These are phyloP conservation scores for Coleophoma cylindrospora DNA, from an alignment of 2,329 filamentous ascomycete species.

Conservation along the genomic window DNA sequence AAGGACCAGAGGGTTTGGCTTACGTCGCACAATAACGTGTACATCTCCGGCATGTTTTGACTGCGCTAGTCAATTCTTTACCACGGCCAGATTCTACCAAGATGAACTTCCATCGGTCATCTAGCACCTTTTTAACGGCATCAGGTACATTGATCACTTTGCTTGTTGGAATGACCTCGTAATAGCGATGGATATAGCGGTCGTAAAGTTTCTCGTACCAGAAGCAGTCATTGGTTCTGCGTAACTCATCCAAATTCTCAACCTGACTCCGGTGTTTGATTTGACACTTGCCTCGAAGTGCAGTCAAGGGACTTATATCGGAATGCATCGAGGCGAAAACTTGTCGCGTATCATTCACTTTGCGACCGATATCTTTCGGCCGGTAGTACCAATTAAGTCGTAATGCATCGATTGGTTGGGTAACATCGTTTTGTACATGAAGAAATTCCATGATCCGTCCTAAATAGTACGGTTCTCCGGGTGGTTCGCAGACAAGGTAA, in stretches of 20 bases:
- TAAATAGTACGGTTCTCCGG: slow-evolving; percentile 95
- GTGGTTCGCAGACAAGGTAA: slow-evolving; percentile 95
- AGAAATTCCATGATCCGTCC: slow-evolving; percentile 98
- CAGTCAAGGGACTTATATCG: slow-evolving; percentile 87
- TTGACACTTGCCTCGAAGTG: slow-evolving; percentile 87
- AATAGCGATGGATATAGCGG: slow-evolving; percentile 95
- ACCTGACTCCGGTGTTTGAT: slow-evolving; percentile 89
- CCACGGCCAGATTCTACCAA: slow-evolving; percentile 89
- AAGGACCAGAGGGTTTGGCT: neutral
- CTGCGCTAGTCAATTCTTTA: slow-evolving; percentile 92
- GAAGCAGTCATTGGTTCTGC: slow-evolving; percentile 80
- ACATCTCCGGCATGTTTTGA: slow-evolving; percentile 95
- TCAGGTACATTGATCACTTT: slow-evolving; percentile 95
- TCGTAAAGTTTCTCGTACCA: slow-evolving; percentile 98
- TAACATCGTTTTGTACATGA: slow-evolving; percentile 69
- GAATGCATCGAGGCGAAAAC: slow-evolving; percentile 99
- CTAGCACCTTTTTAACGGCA: slow-evolving; percentile 90
- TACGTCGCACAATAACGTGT: slow-evolving; percentile 84
- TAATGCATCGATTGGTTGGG: slow-evolving; percentile 74
- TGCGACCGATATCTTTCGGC: slow-evolving; percentile 90
- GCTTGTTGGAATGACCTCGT: slow-evolving; percentile 89
- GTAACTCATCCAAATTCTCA: slow-evolving; percentile 73
- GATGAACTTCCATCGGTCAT: slow-evolving; percentile 95
- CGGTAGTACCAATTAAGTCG: slow-evolving; percentile 98
- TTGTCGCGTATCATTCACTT: slow-evolving; percentile 82